These are phyloP conservation scores for Purshia tridentata DNA, from an alignment of 306 rosid species.

Conservation along the genomic window DNA sequence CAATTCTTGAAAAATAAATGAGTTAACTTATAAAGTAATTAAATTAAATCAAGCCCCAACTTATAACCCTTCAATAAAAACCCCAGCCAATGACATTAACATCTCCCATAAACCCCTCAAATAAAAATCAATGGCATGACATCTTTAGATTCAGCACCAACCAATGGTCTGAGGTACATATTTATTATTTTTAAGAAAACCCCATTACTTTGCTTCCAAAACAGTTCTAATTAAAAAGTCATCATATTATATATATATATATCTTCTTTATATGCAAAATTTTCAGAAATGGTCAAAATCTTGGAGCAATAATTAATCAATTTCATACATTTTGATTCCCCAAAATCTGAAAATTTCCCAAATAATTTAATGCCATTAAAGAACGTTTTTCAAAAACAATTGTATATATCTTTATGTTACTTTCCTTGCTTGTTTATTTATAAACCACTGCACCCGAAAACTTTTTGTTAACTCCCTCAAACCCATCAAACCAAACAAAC, in stretches of 20 bases:
- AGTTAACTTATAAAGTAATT: neutral
- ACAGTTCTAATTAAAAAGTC: neutral
- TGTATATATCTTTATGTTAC: slow-evolving; percentile 7
- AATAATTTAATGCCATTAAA: neutral
- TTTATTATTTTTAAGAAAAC: neutral
- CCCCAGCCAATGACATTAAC: neutral
- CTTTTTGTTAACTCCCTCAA: neutral
- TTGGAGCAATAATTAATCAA: neutral
- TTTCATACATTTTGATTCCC: neutral
- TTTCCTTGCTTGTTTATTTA: slow-evolving; percentile 15
- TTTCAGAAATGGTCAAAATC: slow-evolving; percentile 15
- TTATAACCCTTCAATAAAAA: slow-evolving; percentile 5
- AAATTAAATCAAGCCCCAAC: neutral
- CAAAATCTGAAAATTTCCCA: neutral
- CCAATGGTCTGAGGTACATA: too few relatives aligned
- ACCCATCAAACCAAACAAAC: neutral
- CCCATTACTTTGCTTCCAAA: neutral
- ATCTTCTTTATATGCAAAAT: neutral
- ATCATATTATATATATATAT: neutral
- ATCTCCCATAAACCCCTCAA: neutral
- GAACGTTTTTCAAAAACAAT: slow-evolving; percentile 12
- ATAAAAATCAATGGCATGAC: neutral
- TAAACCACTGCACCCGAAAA: slow-evolving; percentile 23
- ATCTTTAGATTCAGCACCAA: neutral
- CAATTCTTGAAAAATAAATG: neutral